Evolutionary conservation across 495 filamentous ascomycete species (phyloP), one percentile per base, ranked within the genome.

Genomic region (Penicillium lagena): DNA sequence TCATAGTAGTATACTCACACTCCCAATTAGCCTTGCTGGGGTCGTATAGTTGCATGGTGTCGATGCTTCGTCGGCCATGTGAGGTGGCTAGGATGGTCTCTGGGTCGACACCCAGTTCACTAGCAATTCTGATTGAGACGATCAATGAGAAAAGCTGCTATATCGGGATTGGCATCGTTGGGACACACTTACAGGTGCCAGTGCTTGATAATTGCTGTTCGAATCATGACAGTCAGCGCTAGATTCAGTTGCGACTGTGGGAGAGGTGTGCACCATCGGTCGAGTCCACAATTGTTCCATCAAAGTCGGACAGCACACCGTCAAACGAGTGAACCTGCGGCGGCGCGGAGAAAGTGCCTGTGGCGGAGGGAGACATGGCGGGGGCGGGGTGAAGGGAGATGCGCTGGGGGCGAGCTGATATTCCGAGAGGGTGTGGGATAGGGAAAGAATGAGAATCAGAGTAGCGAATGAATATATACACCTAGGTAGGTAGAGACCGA

Each of bases 281-380:
- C 17, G 66, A 70, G 45, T 74, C 64, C 10, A 73, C 61, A 42
- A 70, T 69, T 29, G 70, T 71, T 38, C 85, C 89, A 55, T 94
- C 90, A 78, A 96, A 90, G 66, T 96, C 91, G 52, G 95, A 96
- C 4, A 96, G 77, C 28, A 95, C 63, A 8, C 85, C 90, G 54
- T 83, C 75, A 54, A 93, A 94, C 12, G 73, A 67, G 51, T 80
- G 75, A 15, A 63, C 61, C 51, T 81, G 72, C 28, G 82, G 58
- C 12, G 78, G 76, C 14, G 78, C 77, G 33, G 80, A 76, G 60
- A 82, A 89, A 6, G 67, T 62, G 50, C 62, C 62, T 45, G 56
- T 49, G 39, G 52, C 41, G 10, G 50, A 15, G 9, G 54, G 37
- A 39, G 67, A 49, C 68, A 72, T 73, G 45, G 50, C 51, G 46